phyloP scores from a whole-genome alignment of 106 monocot species.

The Iris macrosiphon region DNA sequence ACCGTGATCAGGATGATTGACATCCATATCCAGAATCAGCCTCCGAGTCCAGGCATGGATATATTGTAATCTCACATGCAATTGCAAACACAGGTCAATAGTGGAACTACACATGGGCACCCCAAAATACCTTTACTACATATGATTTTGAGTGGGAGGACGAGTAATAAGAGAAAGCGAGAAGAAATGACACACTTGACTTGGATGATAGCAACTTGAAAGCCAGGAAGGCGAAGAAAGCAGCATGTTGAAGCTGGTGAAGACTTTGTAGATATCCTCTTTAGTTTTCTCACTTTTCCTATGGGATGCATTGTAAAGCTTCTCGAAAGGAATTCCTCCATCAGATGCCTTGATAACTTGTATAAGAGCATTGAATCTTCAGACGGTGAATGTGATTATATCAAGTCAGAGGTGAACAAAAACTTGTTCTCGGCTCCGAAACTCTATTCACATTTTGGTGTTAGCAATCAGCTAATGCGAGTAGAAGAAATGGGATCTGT shows the following conservation, averaged over 20 bases:
- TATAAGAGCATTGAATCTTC: not conserved
- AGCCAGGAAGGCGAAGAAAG: not conserved
- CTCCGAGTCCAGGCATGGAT: too few species aligned
- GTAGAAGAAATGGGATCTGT: too few species aligned
- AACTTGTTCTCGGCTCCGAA: not conserved
- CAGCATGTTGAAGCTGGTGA: not conserved
- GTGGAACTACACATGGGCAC: too few species aligned
- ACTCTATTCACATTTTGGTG: not conserved
- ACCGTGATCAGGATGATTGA: too few species aligned
- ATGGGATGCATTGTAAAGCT: not conserved
- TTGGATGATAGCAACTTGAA: too few species aligned
- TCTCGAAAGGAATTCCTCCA: not conserved
- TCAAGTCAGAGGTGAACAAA: not conserved
- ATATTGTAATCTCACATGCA: too few species aligned
- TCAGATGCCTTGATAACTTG: constrained; percentile 1
- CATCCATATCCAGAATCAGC: too few species aligned
- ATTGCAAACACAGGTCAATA: too few species aligned
- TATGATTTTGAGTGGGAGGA: too few species aligned
- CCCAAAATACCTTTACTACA: too few species aligned
- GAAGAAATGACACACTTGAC: too few species aligned
- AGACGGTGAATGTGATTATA: not conserved
- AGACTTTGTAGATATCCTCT: not conserved
- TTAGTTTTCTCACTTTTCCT: constrained; percentile 5
- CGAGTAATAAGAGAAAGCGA: too few species aligned
- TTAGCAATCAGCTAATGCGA: not conserved